These are phyloP conservation scores for Lachnellula occidentalis DNA, from an alignment of 2,329 filamentous ascomycete species.

Conservation along the genomic window DNA sequence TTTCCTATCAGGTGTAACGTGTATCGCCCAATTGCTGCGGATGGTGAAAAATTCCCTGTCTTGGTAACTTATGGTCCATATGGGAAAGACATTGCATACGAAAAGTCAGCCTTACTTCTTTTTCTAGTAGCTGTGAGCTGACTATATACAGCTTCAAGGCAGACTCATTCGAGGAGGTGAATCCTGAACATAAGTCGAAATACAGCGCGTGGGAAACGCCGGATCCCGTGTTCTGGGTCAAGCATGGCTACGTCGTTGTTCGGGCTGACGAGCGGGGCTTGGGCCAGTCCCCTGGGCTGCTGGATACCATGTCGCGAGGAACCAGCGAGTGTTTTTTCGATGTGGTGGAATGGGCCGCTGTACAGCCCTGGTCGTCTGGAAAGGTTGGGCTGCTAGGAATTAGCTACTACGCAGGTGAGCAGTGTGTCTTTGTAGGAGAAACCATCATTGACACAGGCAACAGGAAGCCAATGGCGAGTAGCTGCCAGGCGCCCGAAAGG, in stretches of 20 bases:
- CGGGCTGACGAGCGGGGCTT: slow-evolving; percentile 45
- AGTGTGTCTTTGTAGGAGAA: slow-evolving; percentile 34
- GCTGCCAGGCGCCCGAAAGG: slow-evolving; percentile 47
- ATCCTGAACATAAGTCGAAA: slow-evolving; percentile 36
- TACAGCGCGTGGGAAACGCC: slow-evolving; percentile 41
- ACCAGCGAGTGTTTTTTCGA: slow-evolving; percentile 48
- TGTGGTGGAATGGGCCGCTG: slow-evolving; percentile 46
- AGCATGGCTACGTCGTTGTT: slow-evolving; percentile 37
- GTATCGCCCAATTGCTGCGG: slow-evolving; percentile 40
- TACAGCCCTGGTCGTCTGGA: slow-evolving; percentile 44
- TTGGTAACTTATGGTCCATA: slow-evolving; percentile 69
- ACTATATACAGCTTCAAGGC: slow-evolving; percentile 38
- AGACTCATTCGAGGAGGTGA: slow-evolving; percentile 42
- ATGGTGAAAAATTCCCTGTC: slow-evolving; percentile 46
- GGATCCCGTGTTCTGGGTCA: slow-evolving; percentile 39
- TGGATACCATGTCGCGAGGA: slow-evolving; percentile 48
- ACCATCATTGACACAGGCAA: slow-evolving; percentile 40
- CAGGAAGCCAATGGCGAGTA: slow-evolving; percentile 46
- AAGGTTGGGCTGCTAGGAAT: slow-evolving; percentile 47
- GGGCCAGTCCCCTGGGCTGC: slow-evolving; percentile 45
- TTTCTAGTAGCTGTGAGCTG: neutral
- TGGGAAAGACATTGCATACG: slow-evolving; percentile 66
- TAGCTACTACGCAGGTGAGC: slow-evolving; percentile 42
- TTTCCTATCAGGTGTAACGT: slow-evolving; percentile 45
- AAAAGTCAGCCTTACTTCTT: slow-evolving; percentile 34